Conservation (phyloP, 108 stramenopile genomes). For the Pseudonitzschia multiseries region DNA sequence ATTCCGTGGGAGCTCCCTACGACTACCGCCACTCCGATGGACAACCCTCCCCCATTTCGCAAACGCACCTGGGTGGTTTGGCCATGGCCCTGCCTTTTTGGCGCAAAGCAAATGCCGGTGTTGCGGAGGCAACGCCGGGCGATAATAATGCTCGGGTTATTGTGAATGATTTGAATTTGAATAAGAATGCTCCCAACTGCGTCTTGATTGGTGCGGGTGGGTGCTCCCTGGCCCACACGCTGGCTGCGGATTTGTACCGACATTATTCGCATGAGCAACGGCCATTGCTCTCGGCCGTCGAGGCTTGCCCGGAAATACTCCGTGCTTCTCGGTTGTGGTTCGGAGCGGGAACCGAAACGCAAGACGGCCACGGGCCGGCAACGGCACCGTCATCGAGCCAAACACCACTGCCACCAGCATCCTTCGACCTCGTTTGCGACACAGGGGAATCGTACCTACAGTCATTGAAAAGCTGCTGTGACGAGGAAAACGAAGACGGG, state of each 20-base stretch:
- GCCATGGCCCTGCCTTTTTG: constrained; percentile 5
- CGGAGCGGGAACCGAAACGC: background rate
- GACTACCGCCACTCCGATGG: background rate
- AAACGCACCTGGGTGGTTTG: constrained; percentile 2
- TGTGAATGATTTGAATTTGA: background rate
- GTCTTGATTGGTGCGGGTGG: constrained; percentile 6
- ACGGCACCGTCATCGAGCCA: no score
- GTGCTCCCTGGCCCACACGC: background rate
- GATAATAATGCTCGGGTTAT: background rate
- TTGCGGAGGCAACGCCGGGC: background rate
- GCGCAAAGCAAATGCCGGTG: background rate
- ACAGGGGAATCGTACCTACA: constrained; percentile 4
- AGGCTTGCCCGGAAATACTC: constrained; percentile 4
- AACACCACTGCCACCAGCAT: no score
- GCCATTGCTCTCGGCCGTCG: background rate
- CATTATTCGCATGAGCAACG: background rate
- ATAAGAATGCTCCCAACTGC: background rate
- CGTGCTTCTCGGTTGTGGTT: background rate
- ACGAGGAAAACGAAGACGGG: background rate
- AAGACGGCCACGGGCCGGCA: background rate
- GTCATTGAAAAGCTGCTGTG: background rate
- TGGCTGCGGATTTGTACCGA: background rate
- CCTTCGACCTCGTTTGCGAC: background rate
- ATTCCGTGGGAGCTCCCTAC: background rate
- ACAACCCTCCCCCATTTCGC: constrained; percentile 1